A percentile compares a stretch with the other conserved stretches of the same genome.
These are phyloP conservation scores for Naganishia vaughanmartiniae DNA, from an alignment of 768 basidiomycete genomes.

Conservation along the genomic window DNA sequence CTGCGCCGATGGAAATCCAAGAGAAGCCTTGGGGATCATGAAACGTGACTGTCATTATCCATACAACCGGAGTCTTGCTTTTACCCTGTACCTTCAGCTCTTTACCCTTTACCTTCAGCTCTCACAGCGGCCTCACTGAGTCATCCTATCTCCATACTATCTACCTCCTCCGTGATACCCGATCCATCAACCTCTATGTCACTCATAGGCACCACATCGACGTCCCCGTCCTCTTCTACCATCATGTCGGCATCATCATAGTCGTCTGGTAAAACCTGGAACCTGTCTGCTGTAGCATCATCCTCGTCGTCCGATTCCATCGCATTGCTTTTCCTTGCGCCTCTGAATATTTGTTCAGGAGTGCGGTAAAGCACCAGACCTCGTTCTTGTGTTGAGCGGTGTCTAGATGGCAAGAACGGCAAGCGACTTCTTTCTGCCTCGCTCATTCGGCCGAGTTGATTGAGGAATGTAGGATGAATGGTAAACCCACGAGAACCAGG, in stretches of 20 bases:
- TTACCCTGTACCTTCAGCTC: no score
- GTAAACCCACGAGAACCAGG: constrained; percentile 29
- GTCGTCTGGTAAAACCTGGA: constrained; percentile 19
- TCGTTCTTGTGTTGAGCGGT: not conserved
- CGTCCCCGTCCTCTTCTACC: not conserved
- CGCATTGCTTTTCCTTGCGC: not conserved
- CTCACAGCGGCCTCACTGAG: not conserved
- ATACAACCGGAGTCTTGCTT: no score
- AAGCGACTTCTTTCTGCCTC: constrained; percentile 6
- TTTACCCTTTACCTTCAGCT: not conserved
- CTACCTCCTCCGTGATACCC: constrained; percentile 17
- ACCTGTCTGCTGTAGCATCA: not conserved
- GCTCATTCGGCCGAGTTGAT: constrained; percentile 15
- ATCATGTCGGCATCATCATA: not conserved
- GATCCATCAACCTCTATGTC: constrained; percentile 16
- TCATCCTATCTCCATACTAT: constrained; percentile 22
- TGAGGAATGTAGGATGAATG: constrained; percentile 28
- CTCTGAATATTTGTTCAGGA: not conserved
- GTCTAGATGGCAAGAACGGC: not conserved
- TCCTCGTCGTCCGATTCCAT: constrained; percentile 25
- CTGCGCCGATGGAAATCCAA: no score
- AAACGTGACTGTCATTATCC: no score
- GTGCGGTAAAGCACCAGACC: constrained; percentile 7
- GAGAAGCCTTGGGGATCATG: no score
- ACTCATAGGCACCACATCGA: not conserved